Base-by-base conservation (phyloP, 2,329 filamentous ascomycete species). In the Calonectria multiphialidica region DNA sequence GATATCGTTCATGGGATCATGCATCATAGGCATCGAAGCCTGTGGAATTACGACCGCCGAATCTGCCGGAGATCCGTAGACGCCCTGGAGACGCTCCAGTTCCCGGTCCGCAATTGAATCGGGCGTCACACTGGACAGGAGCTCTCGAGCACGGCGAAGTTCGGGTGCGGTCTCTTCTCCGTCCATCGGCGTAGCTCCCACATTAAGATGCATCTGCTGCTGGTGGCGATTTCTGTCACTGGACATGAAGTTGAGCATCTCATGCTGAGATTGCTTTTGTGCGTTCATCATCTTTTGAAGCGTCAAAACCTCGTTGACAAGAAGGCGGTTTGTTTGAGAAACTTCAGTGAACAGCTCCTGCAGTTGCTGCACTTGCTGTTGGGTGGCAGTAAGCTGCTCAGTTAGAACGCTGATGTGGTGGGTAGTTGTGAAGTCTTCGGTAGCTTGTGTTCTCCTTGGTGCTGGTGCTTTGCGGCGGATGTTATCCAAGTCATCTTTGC, bases 381-480 rank as follows among this genome's bases (percentile, higher is more conserved):
- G 95, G 7, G 96, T 97, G 12, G 96, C 96, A 65, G 95, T 91
- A 64, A 98, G 87, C 78, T 97, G 95, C 79, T 95, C 94, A 82
- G 95, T 96, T 79, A 98, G 90, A 76, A 98, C 90, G 75, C 96
- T 94, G 81, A 98, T 93, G 82, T 98, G 96, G 82, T 98, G 95
- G 28, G 92, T 93, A 1, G 95, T 94, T 28, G 94, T 91, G 69
- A 94, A 92, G 65, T 98, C 95, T 69, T 92, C 93, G 21, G 87
- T 82, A 13, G 86, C 86, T 76, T 90, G 90, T 3, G 88, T 84
- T 82, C 98, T 98, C 76, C 96, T 89, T 3, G 96, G 94, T 2
- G 96, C 95, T 0, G 97, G 97, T 2, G 97, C 96, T 86, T 99
- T 99, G 78, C 97, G 90, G 79, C 95, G 92, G 80, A 99, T 99